These are phyloP conservation scores for Prunus davidiana DNA, from an alignment of 306 rosid genomes.

Conservation along the genomic window DNA sequence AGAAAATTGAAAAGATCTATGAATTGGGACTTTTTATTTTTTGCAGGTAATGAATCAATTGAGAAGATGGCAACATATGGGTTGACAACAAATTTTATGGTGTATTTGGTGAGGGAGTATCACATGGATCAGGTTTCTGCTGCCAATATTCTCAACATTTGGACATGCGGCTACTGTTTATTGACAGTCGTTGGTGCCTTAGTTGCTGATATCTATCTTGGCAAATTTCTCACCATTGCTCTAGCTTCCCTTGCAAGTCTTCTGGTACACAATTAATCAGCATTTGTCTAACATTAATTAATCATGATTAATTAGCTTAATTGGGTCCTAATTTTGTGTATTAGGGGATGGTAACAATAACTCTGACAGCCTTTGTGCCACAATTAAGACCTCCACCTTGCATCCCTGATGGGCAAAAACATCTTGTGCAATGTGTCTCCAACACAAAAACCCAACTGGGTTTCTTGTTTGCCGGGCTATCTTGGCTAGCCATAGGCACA, in stretches of 20 bases:
- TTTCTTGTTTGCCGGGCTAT: slow-evolving; percentile 43
- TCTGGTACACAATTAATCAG: slow-evolving; percentile 27
- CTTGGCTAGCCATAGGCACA: slow-evolving; percentile 50
- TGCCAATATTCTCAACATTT: slow-evolving; percentile 39
- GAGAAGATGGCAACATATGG: slow-evolving; percentile 53
- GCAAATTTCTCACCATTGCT: slow-evolving; percentile 39
- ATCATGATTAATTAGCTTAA: not conserved
- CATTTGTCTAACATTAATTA: not conserved
- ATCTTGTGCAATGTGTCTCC: slow-evolving; percentile 33
- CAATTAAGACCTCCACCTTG: slow-evolving; percentile 55
- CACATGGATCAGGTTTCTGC: slow-evolving; percentile 53
- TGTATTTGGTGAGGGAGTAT: slow-evolving; percentile 43
- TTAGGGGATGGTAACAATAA: slow-evolving; percentile 60
- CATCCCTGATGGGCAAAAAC: slow-evolving; percentile 7
- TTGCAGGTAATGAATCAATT: slow-evolving; percentile 49
- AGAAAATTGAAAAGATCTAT: not conserved
- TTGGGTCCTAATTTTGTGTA: too few relatives aligned
- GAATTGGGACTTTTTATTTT: not conserved
- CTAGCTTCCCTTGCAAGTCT: slow-evolving; percentile 43
- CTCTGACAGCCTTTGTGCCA: slow-evolving; percentile 53
- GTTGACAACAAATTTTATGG: slow-evolving; percentile 41
- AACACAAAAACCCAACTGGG: slow-evolving; percentile 32
- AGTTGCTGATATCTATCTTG: slow-evolving; percentile 43
- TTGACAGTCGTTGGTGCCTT: slow-evolving; percentile 42
- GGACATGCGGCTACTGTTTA: slow-evolving; percentile 30